Evolutionary conservation across 257 asterid species (phyloP).

Genomic region (Solanum clarkiae): DNA sequence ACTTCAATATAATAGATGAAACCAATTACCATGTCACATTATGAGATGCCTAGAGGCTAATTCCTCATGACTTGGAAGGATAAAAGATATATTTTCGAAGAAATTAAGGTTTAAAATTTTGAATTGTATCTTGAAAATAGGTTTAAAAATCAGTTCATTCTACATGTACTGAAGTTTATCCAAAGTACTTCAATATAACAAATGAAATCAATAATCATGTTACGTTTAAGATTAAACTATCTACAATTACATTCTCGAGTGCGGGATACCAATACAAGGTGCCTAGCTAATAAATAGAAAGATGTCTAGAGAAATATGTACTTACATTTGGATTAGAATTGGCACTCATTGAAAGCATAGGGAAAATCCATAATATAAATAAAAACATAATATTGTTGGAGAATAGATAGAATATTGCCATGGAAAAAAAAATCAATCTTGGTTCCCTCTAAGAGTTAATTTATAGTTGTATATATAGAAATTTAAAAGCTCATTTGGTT

Average conservation of each 20-base stretch:
- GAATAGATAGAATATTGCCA: background rate
- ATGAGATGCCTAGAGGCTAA: no score
- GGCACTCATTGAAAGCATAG: background rate
- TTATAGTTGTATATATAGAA: background rate
- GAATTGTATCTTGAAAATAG: no score
- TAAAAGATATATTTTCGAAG: no score
- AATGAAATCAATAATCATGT: background rate
- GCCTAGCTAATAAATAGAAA: background rate
- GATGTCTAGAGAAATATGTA: background rate
- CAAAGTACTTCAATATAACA: background rate
- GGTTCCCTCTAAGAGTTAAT: background rate
- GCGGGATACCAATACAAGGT: background rate
- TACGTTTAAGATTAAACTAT: background rate
- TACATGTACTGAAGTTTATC: background rate
- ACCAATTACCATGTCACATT: no score
- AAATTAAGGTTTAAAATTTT: no score
- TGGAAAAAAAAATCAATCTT: background rate
- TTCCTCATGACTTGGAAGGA: no score
- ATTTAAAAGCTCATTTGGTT: background rate
- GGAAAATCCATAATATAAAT: background rate
- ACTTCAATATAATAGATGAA: background rate
- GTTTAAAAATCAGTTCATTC: no score
- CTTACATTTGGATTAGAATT: background rate
- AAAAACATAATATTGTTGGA: background rate
- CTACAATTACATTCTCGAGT: slow-evolving; percentile 2